Evolutionary conservation across 2,329 filamentous ascomycete genomes (phyloP).

Genomic region (Aspergillus luchuensis): DNA sequence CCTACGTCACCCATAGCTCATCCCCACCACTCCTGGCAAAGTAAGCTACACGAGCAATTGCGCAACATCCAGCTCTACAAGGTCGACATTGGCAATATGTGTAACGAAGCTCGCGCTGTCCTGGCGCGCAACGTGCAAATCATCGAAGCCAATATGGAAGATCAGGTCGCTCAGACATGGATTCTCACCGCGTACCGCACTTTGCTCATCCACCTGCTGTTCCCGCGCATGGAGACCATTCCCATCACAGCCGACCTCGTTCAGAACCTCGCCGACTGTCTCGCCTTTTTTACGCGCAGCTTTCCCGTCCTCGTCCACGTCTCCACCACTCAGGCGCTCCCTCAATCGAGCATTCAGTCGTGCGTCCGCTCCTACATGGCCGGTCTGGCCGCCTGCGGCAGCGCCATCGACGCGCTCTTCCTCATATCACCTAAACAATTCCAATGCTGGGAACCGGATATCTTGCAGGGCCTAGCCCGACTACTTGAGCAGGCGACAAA

Average conservation of each 20-base stretch:
- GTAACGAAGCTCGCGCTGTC: neutral
- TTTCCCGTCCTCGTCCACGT: neutral
- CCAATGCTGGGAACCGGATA: neutral
- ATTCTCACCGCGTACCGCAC: neutral
- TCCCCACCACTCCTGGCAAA: neutral
- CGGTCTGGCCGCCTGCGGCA: neutral
- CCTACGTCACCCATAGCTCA: neutral
- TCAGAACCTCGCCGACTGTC: neutral
- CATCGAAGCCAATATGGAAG: neutral
- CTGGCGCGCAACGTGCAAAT: slow-evolving; percentile 1
- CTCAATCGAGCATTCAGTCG: neutral
- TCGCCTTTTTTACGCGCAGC: neutral
- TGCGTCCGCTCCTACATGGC: neutral
- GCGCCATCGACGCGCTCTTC: neutral
- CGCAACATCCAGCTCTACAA: slow-evolving; percentile 2
- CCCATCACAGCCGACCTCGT: neutral
- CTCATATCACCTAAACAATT: neutral
- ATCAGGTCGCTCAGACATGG: neutral
- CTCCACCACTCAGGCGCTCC: neutral
- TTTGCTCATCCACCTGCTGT: neutral
- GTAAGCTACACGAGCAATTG: neutral
- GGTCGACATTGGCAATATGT: neutral
- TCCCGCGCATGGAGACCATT: neutral
- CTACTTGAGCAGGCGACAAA: neutral
- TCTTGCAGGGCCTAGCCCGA: neutral